phyloP scores from a whole-genome alignment of 2,329 filamentous ascomycete species.

The Gaeumannomyces tritici region DNA sequence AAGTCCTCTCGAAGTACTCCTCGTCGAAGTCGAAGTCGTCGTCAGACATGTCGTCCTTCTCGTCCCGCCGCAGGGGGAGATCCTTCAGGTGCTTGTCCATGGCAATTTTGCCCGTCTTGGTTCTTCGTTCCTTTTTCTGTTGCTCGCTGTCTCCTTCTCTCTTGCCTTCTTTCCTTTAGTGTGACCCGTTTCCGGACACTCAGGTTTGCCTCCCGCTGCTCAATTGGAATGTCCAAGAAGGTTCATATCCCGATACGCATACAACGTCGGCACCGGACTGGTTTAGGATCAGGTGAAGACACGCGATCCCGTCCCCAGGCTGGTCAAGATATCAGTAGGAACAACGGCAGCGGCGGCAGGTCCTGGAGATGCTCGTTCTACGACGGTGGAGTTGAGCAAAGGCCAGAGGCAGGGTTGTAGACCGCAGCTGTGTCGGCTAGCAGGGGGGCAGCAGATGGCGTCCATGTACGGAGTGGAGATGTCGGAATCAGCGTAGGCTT shows the following conservation, averaged over 20 bases:
- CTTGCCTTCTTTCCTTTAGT: not conserved
- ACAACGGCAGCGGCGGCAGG: too few species aligned
- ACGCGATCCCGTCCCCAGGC: too few species aligned
- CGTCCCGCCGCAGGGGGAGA: not conserved
- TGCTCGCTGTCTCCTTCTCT: not conserved
- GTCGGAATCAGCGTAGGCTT: not conserved
- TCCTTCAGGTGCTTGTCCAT: not conserved
- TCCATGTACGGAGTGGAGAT: not conserved
- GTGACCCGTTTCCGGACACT: not conserved
- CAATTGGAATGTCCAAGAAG: not conserved
- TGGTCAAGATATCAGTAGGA: not conserved
- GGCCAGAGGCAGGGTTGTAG: not conserved
- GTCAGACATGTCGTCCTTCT: slow-evolving; percentile 16
- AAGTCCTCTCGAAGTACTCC: slow-evolving; percentile 48
- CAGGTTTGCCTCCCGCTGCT: not conserved
- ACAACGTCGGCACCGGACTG: not conserved
- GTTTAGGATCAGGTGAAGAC: not conserved
- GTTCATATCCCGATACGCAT: not conserved
- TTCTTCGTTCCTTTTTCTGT: not conserved
- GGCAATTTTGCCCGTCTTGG: not conserved
- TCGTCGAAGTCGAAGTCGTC: slow-evolving; percentile 40
- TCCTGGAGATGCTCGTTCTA: not conserved
- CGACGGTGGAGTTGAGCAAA: not conserved
- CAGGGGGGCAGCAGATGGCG: not conserved
- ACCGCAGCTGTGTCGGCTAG: not conserved